A percentile compares a stretch with the other conserved stretches of the same genome.
Evolutionary conservation across 2,329 filamentous ascomycete genomes (phyloP).

Genomic region (Cladosporium cucumerinum): DNA sequence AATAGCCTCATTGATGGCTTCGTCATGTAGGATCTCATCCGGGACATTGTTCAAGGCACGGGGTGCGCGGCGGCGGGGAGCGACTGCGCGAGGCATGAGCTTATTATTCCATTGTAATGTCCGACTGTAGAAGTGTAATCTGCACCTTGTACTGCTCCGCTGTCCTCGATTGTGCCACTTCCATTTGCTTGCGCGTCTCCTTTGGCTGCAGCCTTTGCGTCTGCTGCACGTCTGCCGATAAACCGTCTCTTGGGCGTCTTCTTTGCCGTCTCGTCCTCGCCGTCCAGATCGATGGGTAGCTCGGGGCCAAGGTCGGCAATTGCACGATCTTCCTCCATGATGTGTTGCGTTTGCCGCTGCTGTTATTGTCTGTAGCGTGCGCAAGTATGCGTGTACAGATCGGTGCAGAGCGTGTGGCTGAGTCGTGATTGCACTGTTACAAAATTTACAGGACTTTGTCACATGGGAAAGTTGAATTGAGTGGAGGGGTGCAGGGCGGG

Average conservation of each 20-base stretch:
- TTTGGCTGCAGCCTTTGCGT: constrained; percentile 55
- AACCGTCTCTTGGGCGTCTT: constrained; percentile 90
- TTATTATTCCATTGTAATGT: background rate
- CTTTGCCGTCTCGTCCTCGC: constrained; percentile 45
- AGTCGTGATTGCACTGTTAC: background rate
- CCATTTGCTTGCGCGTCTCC: constrained; percentile 37
- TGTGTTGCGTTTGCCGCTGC: background rate
- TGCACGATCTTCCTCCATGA: constrained; percentile 74
- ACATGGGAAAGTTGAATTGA: background rate
- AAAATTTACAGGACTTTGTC: background rate
- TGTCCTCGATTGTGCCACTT: constrained; percentile 55
- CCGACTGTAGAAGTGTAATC: constrained; percentile 15
- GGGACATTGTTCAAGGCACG: constrained; percentile 90
- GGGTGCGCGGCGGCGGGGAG: constrained; percentile 67
- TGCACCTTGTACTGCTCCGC: constrained; percentile 66
- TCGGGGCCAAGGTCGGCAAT: constrained; percentile 68
- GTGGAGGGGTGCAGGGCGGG: background rate
- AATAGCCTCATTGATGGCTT: constrained; percentile 82
- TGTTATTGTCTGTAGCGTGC: background rate
- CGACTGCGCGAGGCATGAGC: constrained; percentile 49
- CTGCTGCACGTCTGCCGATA: constrained; percentile 74
- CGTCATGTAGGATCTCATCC: constrained; percentile 77
- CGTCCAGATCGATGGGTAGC: constrained; percentile 60
- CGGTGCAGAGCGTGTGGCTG: background rate
- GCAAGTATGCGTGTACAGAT: background rate